Evolutionary conservation across 768 basidiomycete genomes (phyloP).

Genomic region (Pleurotus djamor): DNA sequence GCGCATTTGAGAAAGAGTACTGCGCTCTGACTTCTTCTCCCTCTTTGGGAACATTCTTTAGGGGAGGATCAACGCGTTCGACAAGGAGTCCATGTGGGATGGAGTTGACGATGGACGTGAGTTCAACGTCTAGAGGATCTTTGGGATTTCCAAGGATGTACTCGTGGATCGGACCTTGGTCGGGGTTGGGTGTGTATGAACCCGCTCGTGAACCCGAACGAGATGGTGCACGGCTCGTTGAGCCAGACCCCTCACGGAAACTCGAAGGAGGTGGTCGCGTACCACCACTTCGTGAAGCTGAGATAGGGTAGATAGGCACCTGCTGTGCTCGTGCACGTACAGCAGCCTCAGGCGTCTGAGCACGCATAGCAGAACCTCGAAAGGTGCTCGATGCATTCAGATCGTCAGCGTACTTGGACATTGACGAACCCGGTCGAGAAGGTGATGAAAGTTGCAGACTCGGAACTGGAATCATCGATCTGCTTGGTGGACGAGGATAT

Average conservation of each 20-base stretch:
- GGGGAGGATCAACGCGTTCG: slow-evolving; percentile 78
- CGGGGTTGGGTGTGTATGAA: slow-evolving; percentile 57
- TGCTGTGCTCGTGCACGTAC: slow-evolving; percentile 61
- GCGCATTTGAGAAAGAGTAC: slow-evolving; percentile 75
- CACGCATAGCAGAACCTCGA: slow-evolving; percentile 39
- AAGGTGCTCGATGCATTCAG: slow-evolving; percentile 43
- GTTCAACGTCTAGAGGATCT: slow-evolving; percentile 83
- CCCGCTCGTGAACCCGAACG: slow-evolving; percentile 66
- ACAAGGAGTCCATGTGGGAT: slow-evolving; percentile 76
- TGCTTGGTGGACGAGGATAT: slow-evolving; percentile 75
- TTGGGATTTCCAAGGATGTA: slow-evolving; percentile 65
- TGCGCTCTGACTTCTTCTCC: slow-evolving; percentile 83
- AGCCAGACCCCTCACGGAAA: slow-evolving; percentile 54
- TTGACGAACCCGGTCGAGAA: slow-evolving; percentile 68
- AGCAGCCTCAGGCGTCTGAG: slow-evolving; percentile 70
- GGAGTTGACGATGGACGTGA: slow-evolving; percentile 72
- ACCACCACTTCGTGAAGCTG: slow-evolving; percentile 33
- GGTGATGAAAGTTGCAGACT: slow-evolving; percentile 66
- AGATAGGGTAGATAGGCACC: slow-evolving; percentile 50
- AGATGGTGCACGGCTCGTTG: slow-evolving; percentile 53
- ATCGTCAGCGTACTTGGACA: slow-evolving; percentile 60
- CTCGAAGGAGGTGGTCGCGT: slow-evolving; percentile 69
- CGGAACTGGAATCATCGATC: slow-evolving; percentile 83
- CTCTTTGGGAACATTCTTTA: slow-evolving; percentile 61
- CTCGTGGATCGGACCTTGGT: slow-evolving; percentile 50